Base-by-base conservation (phyloP, 2,329 filamentous ascomycete genomes). In the Fusarium veterinarium region DNA sequence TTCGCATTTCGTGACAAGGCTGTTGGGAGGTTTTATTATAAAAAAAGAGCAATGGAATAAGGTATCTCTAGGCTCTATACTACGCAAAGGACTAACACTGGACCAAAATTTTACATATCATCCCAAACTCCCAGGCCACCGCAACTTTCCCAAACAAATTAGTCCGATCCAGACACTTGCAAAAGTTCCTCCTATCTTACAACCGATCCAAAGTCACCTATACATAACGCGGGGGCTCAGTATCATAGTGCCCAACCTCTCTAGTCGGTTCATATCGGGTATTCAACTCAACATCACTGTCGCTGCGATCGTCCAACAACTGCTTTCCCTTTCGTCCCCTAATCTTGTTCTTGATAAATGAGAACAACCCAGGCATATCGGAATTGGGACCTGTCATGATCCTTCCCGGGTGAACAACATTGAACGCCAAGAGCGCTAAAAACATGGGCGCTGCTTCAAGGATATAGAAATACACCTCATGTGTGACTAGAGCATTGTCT, bases 391-490 rank as follows among this genome's bases (percentile, higher is more conserved):
- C 75, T 0, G 60, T 67, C 69, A 78, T 75, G 4, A 70, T 41
- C 0, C 79, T 76, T 23, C 84, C 84, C 0, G 85, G 84, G 44
- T 86, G 81, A 16, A 80, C 73, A 3, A 80, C n/a, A 62, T 86
- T 86, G 71, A 84, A 83, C 0, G 84, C 59, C 3, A 77, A 67
- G 0, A 84, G 79, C 49, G 86, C 86, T 23, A 80, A 8, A 2
- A 85, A 64, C 85, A 87, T 87, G 2, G 84, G 79, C 0, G 76
- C 71, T 0, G 80, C 82, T 72, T 88, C 85, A 45, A 87, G 84
- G 11, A 83, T 76, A 65, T 82, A 86, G 57, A 87, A 87, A 63
- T 81, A 87, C 60, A 80, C 81, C 74, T 87, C 86, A 23, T 86
- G 80, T 0, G 73, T 75, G 0, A 65, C 52, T 0, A 78, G 49